Evolutionary conservation across 345 rosid genomes (phyloP).

Genomic region (Bruguiera sexangula): DNA sequence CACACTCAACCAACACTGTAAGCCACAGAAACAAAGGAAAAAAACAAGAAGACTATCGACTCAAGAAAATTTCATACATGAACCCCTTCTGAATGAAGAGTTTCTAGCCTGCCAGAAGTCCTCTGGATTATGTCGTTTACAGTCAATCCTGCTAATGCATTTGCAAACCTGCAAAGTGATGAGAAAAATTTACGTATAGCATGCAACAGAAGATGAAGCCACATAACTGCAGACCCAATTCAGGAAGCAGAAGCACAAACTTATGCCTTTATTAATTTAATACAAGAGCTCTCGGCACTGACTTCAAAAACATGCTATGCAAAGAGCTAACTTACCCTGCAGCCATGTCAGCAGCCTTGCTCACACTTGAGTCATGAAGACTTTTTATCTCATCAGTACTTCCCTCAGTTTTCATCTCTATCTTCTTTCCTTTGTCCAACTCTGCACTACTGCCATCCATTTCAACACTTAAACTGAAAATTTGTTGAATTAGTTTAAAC

Average conservation of each 20-base stretch:
- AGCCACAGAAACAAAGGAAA: neutral
- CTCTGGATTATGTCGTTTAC: slow-evolving; percentile 73
- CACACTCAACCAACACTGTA: neutral
- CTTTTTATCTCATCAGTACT: slow-evolving; percentile 70
- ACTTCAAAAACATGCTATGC: neutral
- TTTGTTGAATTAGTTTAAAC: slow-evolving; percentile 80
- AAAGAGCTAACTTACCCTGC: slow-evolving; percentile 57
- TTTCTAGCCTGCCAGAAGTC: slow-evolving; percentile 80
- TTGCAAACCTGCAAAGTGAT: slow-evolving; percentile 65
- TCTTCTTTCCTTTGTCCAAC: slow-evolving; percentile 80
- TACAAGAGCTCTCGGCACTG: neutral
- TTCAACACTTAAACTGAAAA: slow-evolving; percentile 58
- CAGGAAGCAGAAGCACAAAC: no score
- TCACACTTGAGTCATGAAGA: slow-evolving; percentile 71
- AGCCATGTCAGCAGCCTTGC: slow-evolving; percentile 98
- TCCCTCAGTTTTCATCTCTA: slow-evolving; percentile 59
- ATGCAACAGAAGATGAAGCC: neutral
- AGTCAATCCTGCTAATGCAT: slow-evolving; percentile 59
- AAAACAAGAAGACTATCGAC: neutral
- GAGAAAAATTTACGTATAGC: neutral
- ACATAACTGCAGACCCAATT: neutral
- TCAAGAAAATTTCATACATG: slow-evolving; percentile 51
- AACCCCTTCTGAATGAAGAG: slow-evolving; percentile 94
- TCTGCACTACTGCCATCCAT: slow-evolving; percentile 48
- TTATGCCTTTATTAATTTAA: neutral